phyloP scores from a whole-genome alignment of 192 early-diverging fungal species.

The Coemansia sp. region DNA sequence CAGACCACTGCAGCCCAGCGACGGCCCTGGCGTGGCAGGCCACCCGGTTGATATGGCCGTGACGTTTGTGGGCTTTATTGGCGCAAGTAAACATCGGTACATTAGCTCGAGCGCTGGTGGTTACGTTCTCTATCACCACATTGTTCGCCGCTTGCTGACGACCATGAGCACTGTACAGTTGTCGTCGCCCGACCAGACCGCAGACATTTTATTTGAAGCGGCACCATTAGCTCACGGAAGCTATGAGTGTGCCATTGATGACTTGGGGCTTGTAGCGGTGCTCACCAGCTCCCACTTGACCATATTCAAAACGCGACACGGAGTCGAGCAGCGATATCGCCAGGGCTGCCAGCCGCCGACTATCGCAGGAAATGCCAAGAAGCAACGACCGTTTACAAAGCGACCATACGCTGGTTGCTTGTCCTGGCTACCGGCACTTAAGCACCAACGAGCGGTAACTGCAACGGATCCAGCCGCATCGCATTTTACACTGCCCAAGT shows the following conservation, averaged over 20 bases:
- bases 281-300: constrained; percentile 33
- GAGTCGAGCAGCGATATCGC: constrained; percentile 40
- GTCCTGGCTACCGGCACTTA: constrained; percentile 47
- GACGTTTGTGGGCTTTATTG: constrained; percentile 40
- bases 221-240: constrained; percentile 32
- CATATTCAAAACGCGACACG: constrained; percentile 30
- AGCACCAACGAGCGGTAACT: constrained; percentile 24
- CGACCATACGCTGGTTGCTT: constrained; percentile 47
- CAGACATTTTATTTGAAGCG: constrained; percentile 34
- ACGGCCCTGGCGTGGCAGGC: constrained; percentile 25
- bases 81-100: constrained; percentile 49
- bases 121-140: constrained; percentile 50
- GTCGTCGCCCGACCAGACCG: not conserved
- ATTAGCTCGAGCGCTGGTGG: constrained; percentile 49
- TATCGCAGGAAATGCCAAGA: not conserved
- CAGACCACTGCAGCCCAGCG: constrained; percentile 34
- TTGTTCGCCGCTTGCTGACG: constrained; percentile 46
- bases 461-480: constrained; percentile 29
- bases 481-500: constrained; percentile 23
- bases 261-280: constrained; percentile 46
- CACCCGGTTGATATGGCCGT: constrained; percentile 43
- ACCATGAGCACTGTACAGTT: constrained; percentile 43
- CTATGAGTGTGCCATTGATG: constrained; percentile 28
- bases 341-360: constrained; percentile 13
- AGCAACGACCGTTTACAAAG: constrained; percentile 29